These are phyloP conservation scores for Acidomyces sp. DNA, from an alignment of 495 filamentous ascomycete species.

Conservation along the genomic window DNA sequence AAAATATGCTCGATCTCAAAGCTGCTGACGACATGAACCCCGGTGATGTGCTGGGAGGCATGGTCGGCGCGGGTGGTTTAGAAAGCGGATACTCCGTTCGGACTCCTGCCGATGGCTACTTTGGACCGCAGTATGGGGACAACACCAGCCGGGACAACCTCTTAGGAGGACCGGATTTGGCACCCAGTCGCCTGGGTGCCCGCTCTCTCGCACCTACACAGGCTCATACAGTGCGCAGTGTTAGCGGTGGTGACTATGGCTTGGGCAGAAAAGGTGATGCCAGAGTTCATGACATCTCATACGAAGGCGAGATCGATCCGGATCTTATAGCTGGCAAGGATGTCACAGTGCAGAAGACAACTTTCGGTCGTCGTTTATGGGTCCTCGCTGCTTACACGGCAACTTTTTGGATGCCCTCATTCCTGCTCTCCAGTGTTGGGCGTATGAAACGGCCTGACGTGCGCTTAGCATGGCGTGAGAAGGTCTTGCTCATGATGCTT, in stretches of 20 bases:
- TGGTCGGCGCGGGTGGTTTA: constrained; percentile 33
- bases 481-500: constrained; percentile 65
- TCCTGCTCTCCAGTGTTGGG: constrained; percentile 61
- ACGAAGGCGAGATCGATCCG: constrained; percentile 59
- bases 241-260: constrained; percentile 62
- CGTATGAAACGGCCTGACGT: constrained; percentile 97
- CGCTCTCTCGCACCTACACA: constrained; percentile 62
- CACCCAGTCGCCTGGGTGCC: constrained; percentile 44
- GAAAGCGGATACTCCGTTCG: constrained; percentile 51
- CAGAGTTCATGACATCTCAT: constrained; percentile 51
- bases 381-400: constrained; percentile 66
- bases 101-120: constrained; percentile 50
- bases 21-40: constrained; percentile 37
- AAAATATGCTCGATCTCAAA: constrained; percentile 90
- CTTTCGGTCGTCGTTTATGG: constrained; percentile 58
- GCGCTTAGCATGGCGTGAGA: constrained; percentile 93
- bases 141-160: constrained; percentile 62
- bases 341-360: constrained; percentile 56
- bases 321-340: constrained; percentile 63
- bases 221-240: constrained; percentile 44
- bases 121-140: constrained; percentile 45
- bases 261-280: constrained; percentile 76
- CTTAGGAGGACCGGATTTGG: constrained; percentile 44
- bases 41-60: constrained; percentile 38
- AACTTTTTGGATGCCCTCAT: constrained; percentile 94